Percentiles rank a stretch among this genome's conserved stretches.
phyloP scores from a whole-genome alignment of 225 moss, liverwort and hornwort species.

The Pseudoscleropodium purum region DNA sequence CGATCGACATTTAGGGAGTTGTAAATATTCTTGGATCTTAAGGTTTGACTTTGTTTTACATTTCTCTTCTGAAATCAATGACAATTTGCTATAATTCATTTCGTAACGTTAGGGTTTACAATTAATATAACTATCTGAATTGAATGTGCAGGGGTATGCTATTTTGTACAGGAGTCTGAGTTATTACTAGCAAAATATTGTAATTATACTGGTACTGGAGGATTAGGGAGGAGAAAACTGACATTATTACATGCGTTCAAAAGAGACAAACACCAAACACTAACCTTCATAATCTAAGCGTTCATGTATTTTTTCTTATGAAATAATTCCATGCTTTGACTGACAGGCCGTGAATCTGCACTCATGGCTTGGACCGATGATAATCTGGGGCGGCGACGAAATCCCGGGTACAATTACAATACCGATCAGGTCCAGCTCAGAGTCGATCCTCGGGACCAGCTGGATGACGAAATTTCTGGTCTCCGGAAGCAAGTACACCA shows the following conservation, averaged over 20 bases:
- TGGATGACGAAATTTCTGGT: constrained; percentile 59
- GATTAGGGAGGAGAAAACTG: background rate
- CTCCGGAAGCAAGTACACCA: constrained; percentile 48
- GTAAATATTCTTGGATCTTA: background rate
- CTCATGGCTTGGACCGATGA: constrained; percentile 43
- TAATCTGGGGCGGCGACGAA: constrained; percentile 28
- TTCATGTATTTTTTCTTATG: background rate
- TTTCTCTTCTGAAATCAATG: background rate
- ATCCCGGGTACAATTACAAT: constrained; percentile 9
- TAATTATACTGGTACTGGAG: background rate
- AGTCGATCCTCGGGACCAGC: constrained; percentile 72
- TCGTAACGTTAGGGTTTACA: background rate
- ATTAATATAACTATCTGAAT: background rate
- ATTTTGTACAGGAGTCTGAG: background rate
- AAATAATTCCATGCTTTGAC: background rate
- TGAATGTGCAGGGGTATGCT: background rate
- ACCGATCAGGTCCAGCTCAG: constrained; percentile 45
- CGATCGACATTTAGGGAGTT: background rate
- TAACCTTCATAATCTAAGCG: background rate
- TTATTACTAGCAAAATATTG: background rate
- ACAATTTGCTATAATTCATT: background rate
- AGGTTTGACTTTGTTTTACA: background rate
- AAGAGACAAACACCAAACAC: too few species aligned
- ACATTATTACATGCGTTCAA: background rate
- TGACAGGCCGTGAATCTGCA: background rate